Conservation (phyloP, 805 yeast species). For the Lachancea meyersii region DNA sequence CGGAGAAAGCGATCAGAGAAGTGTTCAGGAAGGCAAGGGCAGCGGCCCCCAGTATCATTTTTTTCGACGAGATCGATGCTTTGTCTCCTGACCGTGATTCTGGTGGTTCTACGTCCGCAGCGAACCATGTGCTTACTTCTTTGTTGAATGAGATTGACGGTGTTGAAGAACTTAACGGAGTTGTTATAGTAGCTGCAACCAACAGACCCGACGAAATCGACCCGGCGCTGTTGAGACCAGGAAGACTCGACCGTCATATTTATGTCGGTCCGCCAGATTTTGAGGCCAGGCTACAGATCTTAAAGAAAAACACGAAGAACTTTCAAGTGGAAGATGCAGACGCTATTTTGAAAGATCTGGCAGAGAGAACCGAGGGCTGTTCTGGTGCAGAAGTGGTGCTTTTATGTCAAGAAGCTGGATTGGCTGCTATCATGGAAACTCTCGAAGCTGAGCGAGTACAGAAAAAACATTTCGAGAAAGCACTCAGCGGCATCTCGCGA, state of each 20-base stretch:
- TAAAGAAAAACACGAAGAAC: slow-evolving; percentile 59
- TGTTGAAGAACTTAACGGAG: slow-evolving; percentile 90
- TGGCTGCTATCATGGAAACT: slow-evolving; percentile 85
- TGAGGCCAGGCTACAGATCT: slow-evolving; percentile 72
- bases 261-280: slow-evolving; percentile 89
- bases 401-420: slow-evolving; percentile 91
- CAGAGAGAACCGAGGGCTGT: slow-evolving; percentile 73
- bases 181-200: slow-evolving; percentile 91
- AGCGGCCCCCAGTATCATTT: slow-evolving; percentile 89
- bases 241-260: slow-evolving; percentile 87
- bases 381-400: slow-evolving; percentile 95
- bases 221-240: slow-evolving; percentile 90
- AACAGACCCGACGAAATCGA: slow-evolving; percentile 92
- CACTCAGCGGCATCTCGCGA: slow-evolving; percentile 58
- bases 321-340: slow-evolving; percentile 48
- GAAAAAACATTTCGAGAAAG: slow-evolving; percentile 65
- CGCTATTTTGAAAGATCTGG: slow-evolving; percentile 48
- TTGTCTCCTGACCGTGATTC: slow-evolving; percentile 70
- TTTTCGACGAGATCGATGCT: slow-evolving; percentile 97
- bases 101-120: slow-evolving; percentile 54
- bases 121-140: slow-evolving; percentile 84
- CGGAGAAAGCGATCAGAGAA: slow-evolving; percentile 89
- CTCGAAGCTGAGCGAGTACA: slow-evolving; percentile 46
- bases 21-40: slow-evolving; percentile 90
- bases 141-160: slow-evolving; percentile 94